Percentiles rank a stretch among this genome's conserved stretches.
phyloP scores from a whole-genome alignment of 2,329 filamentous ascomycete genomes.

The Neonectria magnoliae region DNA sequence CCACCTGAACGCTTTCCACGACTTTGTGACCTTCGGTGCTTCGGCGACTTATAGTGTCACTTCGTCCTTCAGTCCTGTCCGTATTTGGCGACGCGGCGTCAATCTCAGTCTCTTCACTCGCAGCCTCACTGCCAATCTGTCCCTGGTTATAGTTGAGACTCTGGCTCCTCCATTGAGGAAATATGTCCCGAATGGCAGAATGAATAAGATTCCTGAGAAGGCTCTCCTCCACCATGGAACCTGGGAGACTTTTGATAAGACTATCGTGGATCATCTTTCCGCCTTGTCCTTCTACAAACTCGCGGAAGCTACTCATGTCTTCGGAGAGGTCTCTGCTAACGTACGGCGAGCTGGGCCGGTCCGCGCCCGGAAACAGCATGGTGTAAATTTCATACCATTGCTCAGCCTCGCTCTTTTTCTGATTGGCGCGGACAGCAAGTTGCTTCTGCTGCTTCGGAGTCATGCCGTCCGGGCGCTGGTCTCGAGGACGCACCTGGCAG shows the following conservation, averaged over 20 bases:
- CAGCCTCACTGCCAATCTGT: neutral
- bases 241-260: neutral
- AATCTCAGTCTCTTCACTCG: neutral
- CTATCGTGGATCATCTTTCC: slow-evolving; percentile 9
- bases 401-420: slow-evolving; percentile 5
- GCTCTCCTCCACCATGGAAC: neutral
- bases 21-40: neutral
- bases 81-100: neutral
- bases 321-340: slow-evolving; percentile 9
- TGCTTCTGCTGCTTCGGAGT: slow-evolving; percentile 9
- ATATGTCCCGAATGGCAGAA: neutral
- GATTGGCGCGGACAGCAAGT: slow-evolving; percentile 8
- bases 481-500: slow-evolving; percentile 11
- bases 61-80: neutral
- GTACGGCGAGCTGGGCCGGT: slow-evolving; percentile 14
- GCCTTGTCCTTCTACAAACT: slow-evolving; percentile 17
- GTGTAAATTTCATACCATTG: slow-evolving; percentile 20
- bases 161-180: neutral
- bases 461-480: slow-evolving; percentile 16
- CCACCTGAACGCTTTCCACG: neutral
- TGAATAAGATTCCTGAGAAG: neutral
- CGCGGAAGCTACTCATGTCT: slow-evolving; percentile 17
- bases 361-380: slow-evolving; percentile 2
- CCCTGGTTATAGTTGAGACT: neutral
- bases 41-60: neutral